Percentiles rank a stretch among this genome's conserved stretches.
These are phyloP conservation scores for Jacaranda copaia DNA, from an alignment of 257 asterid species.

Conservation along the genomic window DNA sequence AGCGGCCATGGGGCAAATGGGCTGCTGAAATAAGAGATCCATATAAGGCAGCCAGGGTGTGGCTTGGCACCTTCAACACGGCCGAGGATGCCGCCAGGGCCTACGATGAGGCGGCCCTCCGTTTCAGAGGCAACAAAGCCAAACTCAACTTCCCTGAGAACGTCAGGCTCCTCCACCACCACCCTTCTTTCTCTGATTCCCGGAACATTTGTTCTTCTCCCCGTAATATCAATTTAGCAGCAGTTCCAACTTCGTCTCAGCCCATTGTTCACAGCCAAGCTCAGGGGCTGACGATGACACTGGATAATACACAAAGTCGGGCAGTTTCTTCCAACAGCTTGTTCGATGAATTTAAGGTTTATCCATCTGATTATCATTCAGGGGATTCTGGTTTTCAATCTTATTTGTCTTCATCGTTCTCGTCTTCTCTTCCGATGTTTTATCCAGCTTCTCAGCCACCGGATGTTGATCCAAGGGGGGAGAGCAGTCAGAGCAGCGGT, in stretches of 20 bases:
- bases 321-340: neutral
- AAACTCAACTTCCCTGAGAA: conserved; percentile 70
- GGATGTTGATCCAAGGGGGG: conserved; percentile 7
- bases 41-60: conserved; percentile 57
- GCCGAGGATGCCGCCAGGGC: conserved; percentile 65
- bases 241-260: neutral
- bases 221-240: no score
- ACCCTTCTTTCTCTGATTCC: neutral
- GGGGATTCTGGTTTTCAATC: neutral
- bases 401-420: neutral
- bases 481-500: conserved; percentile 39
- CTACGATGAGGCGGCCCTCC: conserved; percentile 62
- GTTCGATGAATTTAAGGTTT: neutral
- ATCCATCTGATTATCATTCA: no score
- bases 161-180: conserved; percentile 33
- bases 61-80: conserved; percentile 65
- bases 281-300: conserved; percentile 6
- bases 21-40: conserved; percentile 75
- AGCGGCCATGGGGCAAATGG: conserved; percentile 76
- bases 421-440: neutral
- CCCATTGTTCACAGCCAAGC: neutral
- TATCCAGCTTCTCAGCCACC: neutral
- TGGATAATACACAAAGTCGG: neutral
- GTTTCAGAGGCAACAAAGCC: conserved; percentile 62
- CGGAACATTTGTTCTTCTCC: neutral